Percentiles rank a stretch among this genome's conserved stretches.
Conservation (phyloP, 1,284 basidiomycete genomes). For the Psilocybe mexicana region DNA sequence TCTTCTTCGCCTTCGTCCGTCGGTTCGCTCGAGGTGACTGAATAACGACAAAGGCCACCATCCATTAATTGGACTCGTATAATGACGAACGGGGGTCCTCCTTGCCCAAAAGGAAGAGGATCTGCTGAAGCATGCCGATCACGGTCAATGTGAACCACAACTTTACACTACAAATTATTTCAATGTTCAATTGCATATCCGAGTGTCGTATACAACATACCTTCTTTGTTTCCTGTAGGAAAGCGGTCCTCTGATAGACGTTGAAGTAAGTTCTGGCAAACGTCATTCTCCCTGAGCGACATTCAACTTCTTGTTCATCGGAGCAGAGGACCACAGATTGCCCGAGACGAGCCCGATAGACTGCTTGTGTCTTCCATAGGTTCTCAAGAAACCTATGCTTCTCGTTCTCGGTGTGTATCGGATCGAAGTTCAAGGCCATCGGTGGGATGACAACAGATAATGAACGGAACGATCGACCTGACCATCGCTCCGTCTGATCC, state of each 20-base stretch:
- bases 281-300: conserved; percentile 57
- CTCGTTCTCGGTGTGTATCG: conserved; percentile 58
- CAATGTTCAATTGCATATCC: neutral
- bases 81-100: conserved; percentile 68
- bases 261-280: conserved; percentile 83
- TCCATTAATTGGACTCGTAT: conserved; percentile 79
- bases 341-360: conserved; percentile 66
- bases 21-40: conserved; percentile 70
- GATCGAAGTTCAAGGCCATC: conserved; percentile 61
- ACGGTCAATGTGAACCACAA: conserved; percentile 80
- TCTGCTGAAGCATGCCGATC: conserved; percentile 64
- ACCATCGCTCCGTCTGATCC: conserved; percentile 83
- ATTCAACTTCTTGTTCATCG: conserved; percentile 76
- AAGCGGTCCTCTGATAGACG: conserved; percentile 78
- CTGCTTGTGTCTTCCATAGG: conserved; percentile 83
- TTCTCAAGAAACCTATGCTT: conserved; percentile 87
- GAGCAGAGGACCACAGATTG: conserved; percentile 67
- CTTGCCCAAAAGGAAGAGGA: conserved; percentile 71
- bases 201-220: conserved; percentile 38
- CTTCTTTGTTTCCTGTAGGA: conserved; percentile 74
- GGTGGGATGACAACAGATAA: conserved; percentile 75
- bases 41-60: conserved; percentile 78
- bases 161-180: conserved; percentile 65
- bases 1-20: conserved; percentile 76
- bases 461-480: conserved; percentile 77